Conservation (phyloP, 116 monocot genomes). For the Cymodocea nodosa region DNA sequence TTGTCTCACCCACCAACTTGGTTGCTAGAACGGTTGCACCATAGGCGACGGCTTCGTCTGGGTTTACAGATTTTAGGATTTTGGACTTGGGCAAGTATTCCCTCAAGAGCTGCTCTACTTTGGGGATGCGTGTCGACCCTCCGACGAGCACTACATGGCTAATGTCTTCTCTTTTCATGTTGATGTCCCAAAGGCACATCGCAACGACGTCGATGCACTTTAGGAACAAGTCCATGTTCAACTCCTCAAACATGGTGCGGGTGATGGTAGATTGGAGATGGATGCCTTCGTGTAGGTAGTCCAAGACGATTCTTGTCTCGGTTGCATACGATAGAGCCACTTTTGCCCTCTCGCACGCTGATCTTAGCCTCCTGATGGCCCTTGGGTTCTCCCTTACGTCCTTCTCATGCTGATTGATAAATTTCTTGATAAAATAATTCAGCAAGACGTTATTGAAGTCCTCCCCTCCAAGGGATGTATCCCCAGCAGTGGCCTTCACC, state of each 20-base stretch:
- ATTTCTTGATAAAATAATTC: conserved; percentile 1
- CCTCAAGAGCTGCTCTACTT: conserved; percentile 5
- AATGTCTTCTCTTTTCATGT: conserved; percentile 39
- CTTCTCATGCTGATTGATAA: conserved; percentile 9
- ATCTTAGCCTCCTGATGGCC: conserved; percentile 2
- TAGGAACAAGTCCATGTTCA: conserved; percentile 24
- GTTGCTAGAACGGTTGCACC: conserved; percentile 6
- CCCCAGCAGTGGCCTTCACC: conserved; percentile 22
- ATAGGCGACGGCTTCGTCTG: conserved; percentile 7
- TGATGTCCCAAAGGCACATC: conserved; percentile 40
- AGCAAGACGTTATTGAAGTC: conserved; percentile 8
- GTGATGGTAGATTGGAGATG: conserved; percentile 10
- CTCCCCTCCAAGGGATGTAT: conserved; percentile 3
- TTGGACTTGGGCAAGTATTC: no score
- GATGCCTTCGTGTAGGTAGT: conserved; percentile 1
- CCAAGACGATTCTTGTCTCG: not conserved
- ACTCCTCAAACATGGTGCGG: conserved; percentile 21
- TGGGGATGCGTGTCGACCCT: conserved; percentile 9
- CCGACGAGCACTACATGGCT: conserved; percentile 9
- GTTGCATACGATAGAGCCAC: not conserved
- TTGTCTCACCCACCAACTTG: conserved; percentile 25
- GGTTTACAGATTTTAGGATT: not conserved
- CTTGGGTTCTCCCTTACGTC: conserved; percentile 2
- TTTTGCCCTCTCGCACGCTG: conserved; percentile 5
- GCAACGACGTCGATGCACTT: conserved; percentile 22